Conservation (phyloP, 2,329 filamentous ascomycete genomes). For the Uncinocarpus reesii region DNA sequence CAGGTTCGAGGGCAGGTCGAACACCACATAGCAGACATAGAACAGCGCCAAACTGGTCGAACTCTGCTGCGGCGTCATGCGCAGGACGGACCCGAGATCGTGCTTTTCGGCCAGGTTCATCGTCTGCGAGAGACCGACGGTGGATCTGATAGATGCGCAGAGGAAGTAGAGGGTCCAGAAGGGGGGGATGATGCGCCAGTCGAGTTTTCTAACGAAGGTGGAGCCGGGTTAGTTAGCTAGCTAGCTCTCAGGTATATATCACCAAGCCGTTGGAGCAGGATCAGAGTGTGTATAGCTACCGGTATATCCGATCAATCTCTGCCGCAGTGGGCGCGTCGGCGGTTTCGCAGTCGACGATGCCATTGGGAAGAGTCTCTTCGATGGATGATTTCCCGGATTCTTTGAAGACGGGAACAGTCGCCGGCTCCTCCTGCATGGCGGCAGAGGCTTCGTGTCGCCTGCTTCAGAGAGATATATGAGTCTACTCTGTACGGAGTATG, state of each 20-base stretch:
- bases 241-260: not conserved
- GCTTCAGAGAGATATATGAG: no score
- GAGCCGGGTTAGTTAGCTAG: not conserved
- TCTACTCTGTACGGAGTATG: no score
- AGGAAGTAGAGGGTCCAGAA: conserved; percentile 90
- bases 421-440: not conserved
- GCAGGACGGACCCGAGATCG: conserved; percentile 61
- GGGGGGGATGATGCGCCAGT: conserved; percentile 54
- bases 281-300: conserved; percentile 19
- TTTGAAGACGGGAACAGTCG: not conserved
- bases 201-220: conserved; percentile 40
- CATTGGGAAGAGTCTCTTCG: not conserved
- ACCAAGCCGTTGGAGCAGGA: no score
- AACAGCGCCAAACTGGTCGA: conserved; percentile 79
- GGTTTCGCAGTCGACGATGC: not conserved
- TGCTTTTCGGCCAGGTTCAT: conserved; percentile 68
- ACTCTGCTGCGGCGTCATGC: conserved; percentile 62
- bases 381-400: not conserved
- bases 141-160: conserved; percentile 82
- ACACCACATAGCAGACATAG: conserved; percentile 84
- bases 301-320: conserved; percentile 32
- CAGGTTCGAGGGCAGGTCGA: conserved; percentile 80
- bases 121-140: conserved; percentile 86
- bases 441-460: not conserved
- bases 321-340: conserved; percentile 24